Base-by-base conservation (phyloP, 805 yeast species). In the Metschnikowia bowlesiae region DNA sequence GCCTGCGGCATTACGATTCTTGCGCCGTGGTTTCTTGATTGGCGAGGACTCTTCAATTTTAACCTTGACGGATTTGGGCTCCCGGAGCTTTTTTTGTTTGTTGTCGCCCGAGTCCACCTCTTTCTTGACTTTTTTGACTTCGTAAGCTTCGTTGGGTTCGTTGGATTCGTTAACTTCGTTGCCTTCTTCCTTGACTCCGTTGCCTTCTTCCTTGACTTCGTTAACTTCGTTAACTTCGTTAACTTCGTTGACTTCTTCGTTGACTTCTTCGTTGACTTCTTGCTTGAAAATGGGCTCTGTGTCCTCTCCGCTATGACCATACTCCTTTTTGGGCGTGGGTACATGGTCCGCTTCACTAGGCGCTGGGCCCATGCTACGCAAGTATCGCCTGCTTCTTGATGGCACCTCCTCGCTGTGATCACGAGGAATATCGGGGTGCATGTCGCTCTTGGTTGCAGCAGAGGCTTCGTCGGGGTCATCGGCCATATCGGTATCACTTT, bases 331-430 rank as follows among this genome's bases (percentile, higher is more conserved):
- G 40, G 46, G 29, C 5, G n/a, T 44, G 28, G 39, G 39, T 13
- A 44, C 31, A 29, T 44, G 46, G 28, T 16, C 16, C 6, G 28
- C 13, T 36, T 44, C 46, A 7, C 14, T 22, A 10, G 46, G 46
- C 8, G 29, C 46, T 28, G 46, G 46, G 14, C 46, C 46, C 46
- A 44, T 44, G 31, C 46, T 44, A 33, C 46, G 46, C 16, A 44
- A 35, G 14, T 35, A 35, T n/a, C 39, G 40, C 5, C 46, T 39
- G 26, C 46, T 44, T 35, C 46, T 44, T 13, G 34, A 16, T 16
- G 46, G 34, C 2, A 26, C 29, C 18, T 35, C 29, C 26, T 22
- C 9, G 31, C 13, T 6, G 9, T n/a, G 31, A 3, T 14, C 34
- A 22, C 11, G 22, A 22, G 22, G 6, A 9, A 11, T 8, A 2